Percentiles rank a stretch among this genome's conserved stretches.
Conservation (phyloP, 164 flowering plant genomes). For the Tinospora cordifolia region DNA sequence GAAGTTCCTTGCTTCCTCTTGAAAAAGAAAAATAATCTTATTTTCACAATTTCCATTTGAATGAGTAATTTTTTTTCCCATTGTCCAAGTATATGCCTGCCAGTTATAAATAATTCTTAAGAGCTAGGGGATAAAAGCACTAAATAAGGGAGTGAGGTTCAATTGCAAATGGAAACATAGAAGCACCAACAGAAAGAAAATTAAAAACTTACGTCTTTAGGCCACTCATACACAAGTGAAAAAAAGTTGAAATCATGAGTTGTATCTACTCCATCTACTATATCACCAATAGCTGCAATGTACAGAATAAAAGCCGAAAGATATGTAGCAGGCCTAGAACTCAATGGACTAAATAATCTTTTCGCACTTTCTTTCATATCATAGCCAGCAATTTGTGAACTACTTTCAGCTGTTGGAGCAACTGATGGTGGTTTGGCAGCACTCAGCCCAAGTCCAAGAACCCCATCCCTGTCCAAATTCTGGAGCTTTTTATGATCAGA, state of each 20-base stretch:
- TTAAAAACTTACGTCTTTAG: conserved; percentile 67
- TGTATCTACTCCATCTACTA: conserved; percentile 96
- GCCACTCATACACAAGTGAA: conserved; percentile 94
- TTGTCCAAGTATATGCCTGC: no score
- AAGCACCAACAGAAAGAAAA: background rate
- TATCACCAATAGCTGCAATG: conserved; percentile 95
- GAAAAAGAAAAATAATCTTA: no score
- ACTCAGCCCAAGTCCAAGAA: conserved; percentile 86
- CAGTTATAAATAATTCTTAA: background rate
- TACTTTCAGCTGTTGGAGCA: conserved; percentile 37
- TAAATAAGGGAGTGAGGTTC: background rate
- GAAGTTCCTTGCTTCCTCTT: no score
- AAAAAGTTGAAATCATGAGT: conserved; percentile 99
- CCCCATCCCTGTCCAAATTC: conserved; percentile 50
- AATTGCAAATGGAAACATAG: background rate
- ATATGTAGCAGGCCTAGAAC: conserved; percentile 68
- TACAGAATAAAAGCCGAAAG: conserved; percentile 92
- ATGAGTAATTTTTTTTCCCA: no score
- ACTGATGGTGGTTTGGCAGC: conserved; percentile 31
- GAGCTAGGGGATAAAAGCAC: background rate
- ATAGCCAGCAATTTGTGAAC: conserved; percentile 34
- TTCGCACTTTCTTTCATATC: conserved; percentile 70
- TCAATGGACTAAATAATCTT: conserved; percentile 66
- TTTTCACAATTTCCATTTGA: no score
- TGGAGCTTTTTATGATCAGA: conserved; percentile 33